Percentiles rank a stretch among this genome's conserved stretches.
phyloP scores from a whole-genome alignment of 768 basidiomycete species.

The Mycena leptocephala region DNA sequence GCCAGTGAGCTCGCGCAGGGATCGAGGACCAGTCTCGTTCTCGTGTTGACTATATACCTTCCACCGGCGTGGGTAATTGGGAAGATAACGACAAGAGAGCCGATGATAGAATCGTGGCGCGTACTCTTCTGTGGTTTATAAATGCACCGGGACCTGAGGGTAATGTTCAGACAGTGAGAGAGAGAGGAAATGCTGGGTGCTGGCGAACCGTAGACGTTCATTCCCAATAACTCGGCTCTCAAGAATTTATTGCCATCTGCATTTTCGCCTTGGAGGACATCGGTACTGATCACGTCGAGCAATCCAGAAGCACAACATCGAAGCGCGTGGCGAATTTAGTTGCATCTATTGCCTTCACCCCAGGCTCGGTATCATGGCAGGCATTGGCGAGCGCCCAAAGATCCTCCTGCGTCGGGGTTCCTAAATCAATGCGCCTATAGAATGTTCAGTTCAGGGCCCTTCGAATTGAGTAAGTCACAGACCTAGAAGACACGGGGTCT shows the following conservation, averaged over 20 bases:
- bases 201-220: constrained; percentile 12
- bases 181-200: neutral
- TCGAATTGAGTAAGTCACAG: no score
- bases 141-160: neutral
- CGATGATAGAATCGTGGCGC: no score
- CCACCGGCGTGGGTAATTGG: constrained; percentile 66
- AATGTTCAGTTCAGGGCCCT: no score
- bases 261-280: no score
- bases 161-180: neutral
- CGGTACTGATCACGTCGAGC: no score
- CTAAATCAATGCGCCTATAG: neutral
- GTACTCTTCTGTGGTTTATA: constrained; percentile 61
- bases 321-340: neutral
- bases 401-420: neutral
- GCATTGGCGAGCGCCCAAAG: neutral
- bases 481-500: no score
- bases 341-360: neutral
- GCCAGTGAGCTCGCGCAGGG: constrained; percentile 42
- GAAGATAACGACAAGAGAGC: constrained; percentile 66
- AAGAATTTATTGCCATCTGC: no score
- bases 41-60: constrained; percentile 54
- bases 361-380: neutral
- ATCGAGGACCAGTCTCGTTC: constrained; percentile 56
- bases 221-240: neutral
- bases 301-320: neutral